Base-by-base conservation (phyloP, 2,329 filamentous ascomycete genomes). In the Pseudogymnoascus sp. region DNA sequence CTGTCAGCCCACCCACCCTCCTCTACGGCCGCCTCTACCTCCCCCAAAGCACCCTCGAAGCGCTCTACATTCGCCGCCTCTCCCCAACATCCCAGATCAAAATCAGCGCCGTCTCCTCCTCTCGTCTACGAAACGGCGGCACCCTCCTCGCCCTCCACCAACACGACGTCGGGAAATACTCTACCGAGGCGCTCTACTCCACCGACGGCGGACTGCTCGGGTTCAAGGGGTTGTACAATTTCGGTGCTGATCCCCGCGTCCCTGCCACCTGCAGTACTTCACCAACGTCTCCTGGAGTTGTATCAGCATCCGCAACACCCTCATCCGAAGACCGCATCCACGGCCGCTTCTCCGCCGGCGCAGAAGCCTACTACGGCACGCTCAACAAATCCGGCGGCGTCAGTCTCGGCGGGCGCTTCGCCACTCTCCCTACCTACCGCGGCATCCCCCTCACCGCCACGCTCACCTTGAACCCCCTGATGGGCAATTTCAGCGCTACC, bases 361-460 rank as follows among this genome's bases (percentile, higher is more conserved):
- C 88, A 63, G 95, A 99, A 76, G 81, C 96, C 37, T 99, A 97
- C 78, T 99, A 99, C 78, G 95, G 93, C 21, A 89, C 93, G 0
- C 78, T 97, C 64, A 97, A 97, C 74, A 97, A 97, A 73, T 91
- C 92, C 21, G 91, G 93, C 59, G 95, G 95, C 56, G 85, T 97
- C 73, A 96, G 91, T 67, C 85, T 96, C 7, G 95, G 93, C 5
- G 81, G 92, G 59, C 86, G 95, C 60, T 99, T 97, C 74, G 91
- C 91, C 40, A 97, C 95, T 10, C 78, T 97, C 18, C 89, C 90
- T 62, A 84, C 81, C 64, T 89, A 89, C 73, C 86, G 86, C 21
- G 93, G 93, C 31, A 96, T 96, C 61, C 95, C 95, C 1, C 87
- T 97, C 70, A 96, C 93, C 6, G 91, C 96, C 71, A 97, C 95